Evolutionary conservation across 2,329 filamentous ascomycete species (phyloP), one percentile per base, ranked within the genome.

Genomic region (Aspergillus vadensis): DNA sequence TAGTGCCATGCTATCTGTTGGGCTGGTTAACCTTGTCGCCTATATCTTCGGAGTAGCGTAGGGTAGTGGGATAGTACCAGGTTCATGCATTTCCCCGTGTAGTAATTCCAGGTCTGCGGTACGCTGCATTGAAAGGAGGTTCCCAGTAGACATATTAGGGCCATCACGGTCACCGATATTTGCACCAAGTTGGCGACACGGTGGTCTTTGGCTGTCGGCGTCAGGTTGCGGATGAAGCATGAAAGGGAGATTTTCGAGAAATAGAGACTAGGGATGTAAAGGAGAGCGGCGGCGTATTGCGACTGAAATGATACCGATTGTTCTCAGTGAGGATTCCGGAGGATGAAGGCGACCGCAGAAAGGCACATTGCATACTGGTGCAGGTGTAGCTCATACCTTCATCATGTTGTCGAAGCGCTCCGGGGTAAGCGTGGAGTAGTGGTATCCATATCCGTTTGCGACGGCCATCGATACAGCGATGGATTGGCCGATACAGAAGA

Each of bases 191-290:
- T 50, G 15, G 64, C 64, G 48, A 65, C 58, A 23, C 54, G 48
- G 23, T 65, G 62, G 49, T 70, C 65, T 51, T 64, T 64, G 19
- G 49, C 48, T 0, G 59, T 58, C 15, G 66, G 65, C 6, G 67
- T 67, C 14, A 70, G 56, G 25, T 58, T 63, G 10, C 64, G 58
- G 32, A 70, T 65, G 44, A 70, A 70, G 3, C 58, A 38, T 6
- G 63, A 64, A n/a, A 70, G 55, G 2, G 69, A 70, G 43, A 70
- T 48, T 49, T 70, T 69, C 8, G 69, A 70, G 36, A 69, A 55
- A 10, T 48, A 57, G 17, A 70, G 61, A 39, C 67, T 67, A 2
- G 63, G 27, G n/a, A 65, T 55, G 44, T 68, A 69, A 1, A 70
- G 47, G 52, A 69, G 51, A 15, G 58, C 64, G 17, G 58, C 66